These are phyloP conservation scores for Chrysophaeum taylorii DNA, from an alignment of 352 stramenopile species.

Conservation along the genomic window DNA sequence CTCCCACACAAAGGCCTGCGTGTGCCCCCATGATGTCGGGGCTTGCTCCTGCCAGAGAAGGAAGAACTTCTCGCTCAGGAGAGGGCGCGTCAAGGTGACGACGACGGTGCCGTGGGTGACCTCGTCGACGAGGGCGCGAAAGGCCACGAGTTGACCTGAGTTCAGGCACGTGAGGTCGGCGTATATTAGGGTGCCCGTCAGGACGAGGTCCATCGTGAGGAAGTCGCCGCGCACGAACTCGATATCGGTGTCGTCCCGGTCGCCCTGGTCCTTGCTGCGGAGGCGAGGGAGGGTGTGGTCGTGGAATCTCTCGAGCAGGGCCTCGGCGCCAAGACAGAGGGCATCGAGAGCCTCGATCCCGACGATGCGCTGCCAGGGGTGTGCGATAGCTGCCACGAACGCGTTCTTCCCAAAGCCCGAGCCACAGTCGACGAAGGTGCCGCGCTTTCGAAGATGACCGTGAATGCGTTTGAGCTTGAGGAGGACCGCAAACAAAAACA, in stretches of 20 bases:
- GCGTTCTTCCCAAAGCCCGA: background rate
- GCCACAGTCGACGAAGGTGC: background rate
- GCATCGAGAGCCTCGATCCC: background rate
- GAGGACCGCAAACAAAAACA: background rate
- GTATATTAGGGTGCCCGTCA: background rate
- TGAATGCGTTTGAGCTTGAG: background rate
- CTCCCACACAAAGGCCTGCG: background rate
- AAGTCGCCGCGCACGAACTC: background rate
- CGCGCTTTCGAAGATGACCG: background rate
- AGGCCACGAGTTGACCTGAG: background rate
- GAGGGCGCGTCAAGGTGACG: background rate
- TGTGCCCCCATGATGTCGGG: background rate
- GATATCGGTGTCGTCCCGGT: background rate
- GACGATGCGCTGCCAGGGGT: background rate
- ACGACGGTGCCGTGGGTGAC: background rate
- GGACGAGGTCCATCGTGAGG: background rate
- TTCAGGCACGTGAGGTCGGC: conserved; percentile 2
- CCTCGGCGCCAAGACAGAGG: background rate
- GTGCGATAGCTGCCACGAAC: background rate
- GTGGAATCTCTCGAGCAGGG: background rate
- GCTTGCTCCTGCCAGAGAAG: background rate
- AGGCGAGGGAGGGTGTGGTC: background rate
- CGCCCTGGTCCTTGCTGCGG: background rate
- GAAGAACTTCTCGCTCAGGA: background rate
- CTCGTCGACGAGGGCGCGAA: background rate